These are phyloP conservation scores for Limonium bicolor DNA, from an alignment of 148 eudicot species.

Conservation along the genomic window DNA sequence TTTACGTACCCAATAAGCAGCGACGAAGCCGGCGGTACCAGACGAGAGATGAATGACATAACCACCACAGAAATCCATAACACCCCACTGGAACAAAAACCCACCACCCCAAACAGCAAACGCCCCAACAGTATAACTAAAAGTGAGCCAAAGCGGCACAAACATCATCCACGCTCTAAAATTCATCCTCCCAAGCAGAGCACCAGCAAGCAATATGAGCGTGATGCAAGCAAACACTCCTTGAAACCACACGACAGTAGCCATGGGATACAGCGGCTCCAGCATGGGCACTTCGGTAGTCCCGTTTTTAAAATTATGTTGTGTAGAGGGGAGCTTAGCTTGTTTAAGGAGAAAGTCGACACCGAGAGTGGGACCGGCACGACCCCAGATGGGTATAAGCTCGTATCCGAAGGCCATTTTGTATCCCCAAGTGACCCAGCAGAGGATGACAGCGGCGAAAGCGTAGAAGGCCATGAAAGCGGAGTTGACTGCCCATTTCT, in stretches of 20 bases:
- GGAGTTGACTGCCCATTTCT: conserved; percentile 75
- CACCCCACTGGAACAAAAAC: conserved; percentile 52
- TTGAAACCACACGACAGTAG: conserved; percentile 59
- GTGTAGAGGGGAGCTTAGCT: conserved; percentile 25
- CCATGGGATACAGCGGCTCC: conserved; percentile 32
- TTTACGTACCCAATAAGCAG: conserved; percentile 86
- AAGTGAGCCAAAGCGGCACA: conserved; percentile 58
- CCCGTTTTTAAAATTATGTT: conserved; percentile 6
- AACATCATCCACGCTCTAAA: conserved; percentile 72
- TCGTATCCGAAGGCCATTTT: conserved; percentile 52
- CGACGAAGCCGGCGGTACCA: conserved; percentile 54
- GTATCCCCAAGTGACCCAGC: conserved; percentile 62
- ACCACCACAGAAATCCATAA: conserved; percentile 58
- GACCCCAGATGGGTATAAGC: conserved; percentile 61
- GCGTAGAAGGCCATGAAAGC: conserved; percentile 79
- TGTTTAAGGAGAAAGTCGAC: conserved; percentile 22
- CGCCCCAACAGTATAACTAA: conserved; percentile 57
- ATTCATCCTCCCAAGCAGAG: conserved; percentile 54
- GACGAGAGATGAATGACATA: conserved; percentile 68
- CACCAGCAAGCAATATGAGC: conserved; percentile 39
- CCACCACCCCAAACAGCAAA: conserved; percentile 74
- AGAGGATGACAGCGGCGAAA: conserved; percentile 55
- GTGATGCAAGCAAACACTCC: conserved; percentile 49
- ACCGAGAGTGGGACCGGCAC: conserved; percentile 27
- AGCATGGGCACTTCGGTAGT: conserved; percentile 9